These are phyloP conservation scores for Baeospora myosura DNA, from an alignment of 1,284 basidiomycete species.

Conservation along the genomic window DNA sequence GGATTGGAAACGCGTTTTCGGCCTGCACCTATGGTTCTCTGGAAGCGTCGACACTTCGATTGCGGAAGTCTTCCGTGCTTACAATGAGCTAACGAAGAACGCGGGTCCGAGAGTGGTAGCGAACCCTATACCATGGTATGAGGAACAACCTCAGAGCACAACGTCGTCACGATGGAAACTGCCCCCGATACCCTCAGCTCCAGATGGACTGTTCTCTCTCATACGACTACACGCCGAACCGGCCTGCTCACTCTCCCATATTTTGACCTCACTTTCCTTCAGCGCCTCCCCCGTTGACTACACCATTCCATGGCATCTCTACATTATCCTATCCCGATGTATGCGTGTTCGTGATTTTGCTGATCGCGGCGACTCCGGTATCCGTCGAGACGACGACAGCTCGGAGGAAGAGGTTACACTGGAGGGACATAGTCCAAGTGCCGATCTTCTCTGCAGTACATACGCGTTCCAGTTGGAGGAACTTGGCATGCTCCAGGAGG, in stretches of 20 bases:
- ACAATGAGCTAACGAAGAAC: slow-evolving; percentile 47
- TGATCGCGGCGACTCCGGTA: slow-evolving; percentile 57
- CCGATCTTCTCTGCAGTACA: slow-evolving; percentile 75
- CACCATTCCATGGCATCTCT: slow-evolving; percentile 89
- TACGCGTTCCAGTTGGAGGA: slow-evolving; percentile 88
- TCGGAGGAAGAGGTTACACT: slow-evolving; percentile 30
- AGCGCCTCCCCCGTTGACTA: slow-evolving; percentile 73
- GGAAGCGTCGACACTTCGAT: slow-evolving; percentile 69
- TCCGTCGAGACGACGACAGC: no score
- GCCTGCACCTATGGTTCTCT: slow-evolving; percentile 87
- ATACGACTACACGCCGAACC: slow-evolving; percentile 74
- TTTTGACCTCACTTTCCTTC: slow-evolving; percentile 67
- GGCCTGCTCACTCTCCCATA: slow-evolving; percentile 53
- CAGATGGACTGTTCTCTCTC: slow-evolving; percentile 79
- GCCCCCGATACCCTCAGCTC: slow-evolving; percentile 9
- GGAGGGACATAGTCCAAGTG: slow-evolving; percentile 74
- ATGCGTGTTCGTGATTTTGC: slow-evolving; percentile 80
- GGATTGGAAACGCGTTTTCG: slow-evolving; percentile 95
- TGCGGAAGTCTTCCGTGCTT: slow-evolving; percentile 63
- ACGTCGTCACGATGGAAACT: slow-evolving; percentile 13
- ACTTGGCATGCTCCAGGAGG: slow-evolving; percentile 77
- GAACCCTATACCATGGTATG: slow-evolving; percentile 69
- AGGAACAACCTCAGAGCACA: slow-evolving; percentile 22
- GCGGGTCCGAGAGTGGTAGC: slow-evolving; percentile 35
- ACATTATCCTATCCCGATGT: slow-evolving; percentile 79